These are phyloP conservation scores for Pseudocercospora crystallina DNA, from an alignment of 2,329 filamentous ascomycete species.

Conservation along the genomic window DNA sequence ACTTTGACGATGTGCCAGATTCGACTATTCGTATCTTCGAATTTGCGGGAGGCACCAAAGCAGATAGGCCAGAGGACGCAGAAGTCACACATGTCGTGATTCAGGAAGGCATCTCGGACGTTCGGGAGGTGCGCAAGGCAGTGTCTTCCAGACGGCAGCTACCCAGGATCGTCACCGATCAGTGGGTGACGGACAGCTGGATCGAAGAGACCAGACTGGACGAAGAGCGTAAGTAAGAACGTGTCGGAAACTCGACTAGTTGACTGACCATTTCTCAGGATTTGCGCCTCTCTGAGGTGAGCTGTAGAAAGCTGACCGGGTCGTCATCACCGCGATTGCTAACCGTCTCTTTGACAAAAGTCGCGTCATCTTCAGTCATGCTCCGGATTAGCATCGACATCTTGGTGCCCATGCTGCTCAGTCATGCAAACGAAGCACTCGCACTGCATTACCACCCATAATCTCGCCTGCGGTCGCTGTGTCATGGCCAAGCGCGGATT, in stretches of 20 bases:
- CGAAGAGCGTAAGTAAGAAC: slow-evolving; percentile 58
- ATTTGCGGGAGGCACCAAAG: slow-evolving; percentile 69
- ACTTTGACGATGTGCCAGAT: slow-evolving; percentile 43
- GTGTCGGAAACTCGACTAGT: too few species aligned
- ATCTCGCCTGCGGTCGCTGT: slow-evolving; percentile 52
- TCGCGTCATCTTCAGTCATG: too few species aligned
- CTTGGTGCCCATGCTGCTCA: neutral
- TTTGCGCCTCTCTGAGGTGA: too few species aligned
- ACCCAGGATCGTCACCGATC: slow-evolving; percentile 66
- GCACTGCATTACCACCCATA: slow-evolving; percentile 61
- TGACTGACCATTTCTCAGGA: too few species aligned
- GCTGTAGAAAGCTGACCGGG: too few species aligned
- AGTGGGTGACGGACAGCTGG: slow-evolving; percentile 83
- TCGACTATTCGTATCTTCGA: slow-evolving; percentile 34
- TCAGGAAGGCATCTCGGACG: slow-evolving; percentile 42
- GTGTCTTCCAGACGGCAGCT: slow-evolving; percentile 42
- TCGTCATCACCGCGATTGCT: too few species aligned
- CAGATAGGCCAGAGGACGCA: slow-evolving; percentile 51
- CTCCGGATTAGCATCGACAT: too few species aligned
- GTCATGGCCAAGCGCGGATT: slow-evolving; percentile 50
- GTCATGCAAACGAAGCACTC: slow-evolving; percentile 43
- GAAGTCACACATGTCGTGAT: slow-evolving; percentile 71
- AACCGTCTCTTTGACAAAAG: too few species aligned
- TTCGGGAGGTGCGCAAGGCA: slow-evolving; percentile 23
- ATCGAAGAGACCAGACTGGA: slow-evolving; percentile 73